Evolutionary conservation across 257 asterid species (phyloP).

Genomic region (Gentiana dahurica): DNA sequence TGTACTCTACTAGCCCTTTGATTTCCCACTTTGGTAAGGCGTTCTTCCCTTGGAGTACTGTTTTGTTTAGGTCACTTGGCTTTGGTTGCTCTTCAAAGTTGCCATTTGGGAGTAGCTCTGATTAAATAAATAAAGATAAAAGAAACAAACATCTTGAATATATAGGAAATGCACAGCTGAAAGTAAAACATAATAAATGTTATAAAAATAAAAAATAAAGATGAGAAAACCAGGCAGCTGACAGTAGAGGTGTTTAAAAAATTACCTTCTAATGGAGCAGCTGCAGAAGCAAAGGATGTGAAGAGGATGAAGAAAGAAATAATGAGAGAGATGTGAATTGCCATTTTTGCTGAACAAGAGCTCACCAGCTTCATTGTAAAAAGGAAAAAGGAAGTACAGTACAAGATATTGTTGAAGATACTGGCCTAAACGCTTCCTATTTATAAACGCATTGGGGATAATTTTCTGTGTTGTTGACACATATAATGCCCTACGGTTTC

Average conservation of each 20-base stretch:
- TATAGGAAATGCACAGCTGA: background rate
- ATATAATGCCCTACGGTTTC: no score
- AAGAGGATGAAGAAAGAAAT: slow-evolving; percentile 28
- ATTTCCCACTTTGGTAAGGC: slow-evolving; percentile 87
- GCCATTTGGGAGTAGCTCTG: slow-evolving; percentile 77
- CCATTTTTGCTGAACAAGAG: slow-evolving; percentile 22
- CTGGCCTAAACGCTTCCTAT: no score
- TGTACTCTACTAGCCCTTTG: slow-evolving; percentile 66
- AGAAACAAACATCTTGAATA: background rate
- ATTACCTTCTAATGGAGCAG: slow-evolving; percentile 42
- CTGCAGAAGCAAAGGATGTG: slow-evolving; percentile 20
- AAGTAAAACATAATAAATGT: background rate
- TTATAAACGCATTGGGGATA: no score
- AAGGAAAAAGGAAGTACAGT: no score
- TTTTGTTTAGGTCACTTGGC: slow-evolving; percentile 35
- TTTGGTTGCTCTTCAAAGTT: slow-evolving; percentile 72
- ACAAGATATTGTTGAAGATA: no score
- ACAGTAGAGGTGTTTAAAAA: background rate
- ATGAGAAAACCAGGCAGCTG: no score
- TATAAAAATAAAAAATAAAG: background rate
- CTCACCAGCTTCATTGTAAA: no score
- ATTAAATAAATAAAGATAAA: background rate
- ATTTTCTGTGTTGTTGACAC: no score
- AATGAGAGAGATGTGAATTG: slow-evolving; percentile 18
- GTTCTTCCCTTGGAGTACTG: slow-evolving; percentile 43